Conservation (phyloP, 495 filamentous ascomycete species). For the Aspergillus taichungensis region DNA sequence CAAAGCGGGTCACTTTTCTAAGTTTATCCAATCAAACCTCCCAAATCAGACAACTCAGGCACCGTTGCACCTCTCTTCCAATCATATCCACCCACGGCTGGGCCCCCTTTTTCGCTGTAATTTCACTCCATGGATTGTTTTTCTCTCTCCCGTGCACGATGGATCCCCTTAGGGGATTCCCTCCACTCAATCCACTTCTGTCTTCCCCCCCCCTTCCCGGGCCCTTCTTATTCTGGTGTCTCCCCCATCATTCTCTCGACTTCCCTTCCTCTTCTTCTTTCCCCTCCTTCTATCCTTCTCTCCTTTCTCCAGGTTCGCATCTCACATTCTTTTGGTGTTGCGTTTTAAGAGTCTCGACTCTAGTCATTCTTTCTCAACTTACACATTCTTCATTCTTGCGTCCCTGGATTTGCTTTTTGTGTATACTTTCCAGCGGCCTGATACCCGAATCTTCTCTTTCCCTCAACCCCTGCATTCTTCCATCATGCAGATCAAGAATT, state of each 20-base stretch:
- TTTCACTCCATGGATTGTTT: slow-evolving; percentile 1
- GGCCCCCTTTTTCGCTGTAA: slow-evolving; percentile 13
- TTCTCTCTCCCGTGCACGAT: neutral
- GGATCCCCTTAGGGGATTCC: neutral
- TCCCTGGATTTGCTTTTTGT: slow-evolving; percentile 6
- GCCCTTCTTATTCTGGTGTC: slow-evolving; percentile 4
- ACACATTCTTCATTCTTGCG: slow-evolving; percentile 8
- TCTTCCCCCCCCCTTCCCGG: neutral
- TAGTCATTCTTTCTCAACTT: too few species aligned
- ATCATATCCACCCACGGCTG: slow-evolving; percentile 10
- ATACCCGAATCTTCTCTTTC: neutral
- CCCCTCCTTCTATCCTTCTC: slow-evolving; percentile 10
- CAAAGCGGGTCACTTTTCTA: slow-evolving; percentile 2
- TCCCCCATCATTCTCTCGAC: slow-evolving; percentile 2
- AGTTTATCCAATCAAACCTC: too few species aligned
- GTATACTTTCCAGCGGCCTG: neutral
- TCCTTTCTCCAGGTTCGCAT: slow-evolving; percentile 7
- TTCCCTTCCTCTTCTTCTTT: slow-evolving; percentile 14
- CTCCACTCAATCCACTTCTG: neutral
- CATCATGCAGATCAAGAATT: slow-evolving; percentile 38
- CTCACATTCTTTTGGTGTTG: slow-evolving; percentile 19
- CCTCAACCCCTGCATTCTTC: slow-evolving; percentile 7
- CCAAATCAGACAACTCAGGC: too few species aligned
- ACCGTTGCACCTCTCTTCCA: neutral
- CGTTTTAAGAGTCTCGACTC: slow-evolving; percentile 6